Conservation (phyloP, 495 filamentous ascomycete genomes). For the Durotheca rogersii region DNA sequence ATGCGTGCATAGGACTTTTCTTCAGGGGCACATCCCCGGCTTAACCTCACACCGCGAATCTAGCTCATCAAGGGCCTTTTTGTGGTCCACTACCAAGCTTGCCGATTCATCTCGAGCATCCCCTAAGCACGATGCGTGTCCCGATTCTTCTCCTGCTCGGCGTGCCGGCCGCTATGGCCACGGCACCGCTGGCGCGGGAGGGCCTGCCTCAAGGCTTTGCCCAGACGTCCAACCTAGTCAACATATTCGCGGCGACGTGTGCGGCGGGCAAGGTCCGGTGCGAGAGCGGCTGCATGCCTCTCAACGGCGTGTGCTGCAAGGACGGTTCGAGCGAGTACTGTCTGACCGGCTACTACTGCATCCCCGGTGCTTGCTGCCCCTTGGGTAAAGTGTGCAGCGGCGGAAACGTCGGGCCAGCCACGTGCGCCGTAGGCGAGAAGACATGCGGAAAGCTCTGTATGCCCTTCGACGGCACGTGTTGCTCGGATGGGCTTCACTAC, state of each 20-base stretch:
- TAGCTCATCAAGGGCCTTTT: background rate
- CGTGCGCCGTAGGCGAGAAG: conserved; percentile 11
- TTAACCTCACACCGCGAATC: background rate
- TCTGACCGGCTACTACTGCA: conserved; percentile 14
- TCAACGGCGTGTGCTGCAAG: conserved; percentile 21
- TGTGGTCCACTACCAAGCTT: background rate
- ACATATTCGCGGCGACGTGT: conserved; percentile 19
- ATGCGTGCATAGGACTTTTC: background rate
- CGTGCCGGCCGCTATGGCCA: conserved; percentile 17
- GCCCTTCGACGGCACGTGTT: conserved; percentile 28
- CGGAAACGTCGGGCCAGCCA: conserved; percentile 1
- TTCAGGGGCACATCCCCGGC: no score
- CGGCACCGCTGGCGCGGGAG: conserved; percentile 14
- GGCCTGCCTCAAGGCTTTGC: conserved; percentile 22
- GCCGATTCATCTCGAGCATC: background rate
- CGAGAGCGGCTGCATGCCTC: conserved; percentile 23
- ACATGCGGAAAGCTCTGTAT: conserved; percentile 27
- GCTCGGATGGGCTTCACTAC: conserved; percentile 16
- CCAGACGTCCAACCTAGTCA: conserved; percentile 16
- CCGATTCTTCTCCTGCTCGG: conserved; percentile 18
- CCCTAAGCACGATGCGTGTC: conserved; percentile 14
- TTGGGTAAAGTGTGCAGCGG: conserved; percentile 20
- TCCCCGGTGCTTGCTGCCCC: background rate
- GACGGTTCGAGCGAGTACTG: conserved; percentile 31
- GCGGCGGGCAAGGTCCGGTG: conserved; percentile 8